Evolutionary conservation across 768 basidiomycete genomes (phyloP).

Genomic region (Kwoniella shandongensis): DNA sequence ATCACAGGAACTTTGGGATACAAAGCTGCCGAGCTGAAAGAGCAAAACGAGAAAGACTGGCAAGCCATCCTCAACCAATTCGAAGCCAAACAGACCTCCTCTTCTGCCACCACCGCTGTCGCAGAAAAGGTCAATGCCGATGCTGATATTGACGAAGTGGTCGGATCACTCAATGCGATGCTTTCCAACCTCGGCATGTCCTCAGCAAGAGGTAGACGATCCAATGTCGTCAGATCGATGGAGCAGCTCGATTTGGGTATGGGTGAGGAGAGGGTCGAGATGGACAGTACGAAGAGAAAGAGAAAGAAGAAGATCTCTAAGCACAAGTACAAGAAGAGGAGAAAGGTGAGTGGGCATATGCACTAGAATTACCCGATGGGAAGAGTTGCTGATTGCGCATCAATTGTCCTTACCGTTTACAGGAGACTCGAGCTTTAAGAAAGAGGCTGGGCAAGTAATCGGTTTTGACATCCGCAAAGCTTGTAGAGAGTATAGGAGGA

Average conservation of each 20-base stretch:
- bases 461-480: no score
- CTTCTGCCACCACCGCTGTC: constrained; percentile 39
- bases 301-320: constrained; percentile 87
- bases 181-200: constrained; percentile 15
- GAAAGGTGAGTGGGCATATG: constrained; percentile 69
- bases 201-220: constrained; percentile 13
- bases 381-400: neutral
- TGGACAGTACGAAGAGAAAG: constrained; percentile 52
- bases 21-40: constrained; percentile 13
- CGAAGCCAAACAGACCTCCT: neutral
- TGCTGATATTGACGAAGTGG: constrained; percentile 23
- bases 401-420: neutral
- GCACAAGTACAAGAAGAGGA: constrained; percentile 89
- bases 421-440: constrained; percentile 39
- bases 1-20: neutral
- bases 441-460: constrained; percentile 42
- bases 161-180: constrained; percentile 19
- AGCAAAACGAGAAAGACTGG: constrained; percentile 63
- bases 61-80: constrained; percentile 66
- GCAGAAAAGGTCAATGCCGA: constrained; percentile 44
- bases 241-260: constrained; percentile 7
- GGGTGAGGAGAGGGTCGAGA: constrained; percentile 58
- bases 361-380: neutral
- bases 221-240: constrained; percentile 1
- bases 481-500: no score